Evolutionary conservation across 2,329 filamentous ascomycete species (phyloP).

Genomic region (Scleromitrula shiraiana): DNA sequence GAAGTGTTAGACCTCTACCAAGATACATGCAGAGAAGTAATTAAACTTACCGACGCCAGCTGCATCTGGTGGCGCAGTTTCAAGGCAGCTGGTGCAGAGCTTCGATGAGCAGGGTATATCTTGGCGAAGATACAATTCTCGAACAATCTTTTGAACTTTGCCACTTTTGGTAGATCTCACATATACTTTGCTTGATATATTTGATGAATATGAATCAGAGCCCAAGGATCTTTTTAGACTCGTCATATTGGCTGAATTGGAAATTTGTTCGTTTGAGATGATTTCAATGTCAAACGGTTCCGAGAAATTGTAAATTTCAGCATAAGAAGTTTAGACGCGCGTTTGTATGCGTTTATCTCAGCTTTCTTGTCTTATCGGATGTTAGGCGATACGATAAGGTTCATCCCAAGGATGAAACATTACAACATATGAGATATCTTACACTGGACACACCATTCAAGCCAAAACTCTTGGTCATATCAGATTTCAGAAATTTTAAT

Average conservation of each 20-base stretch:
- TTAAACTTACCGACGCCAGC: conserved; percentile 57
- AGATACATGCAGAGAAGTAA: background rate
- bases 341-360: background rate
- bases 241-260: conserved; percentile 40
- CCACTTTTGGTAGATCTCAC: conserved; percentile 90
- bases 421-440: conserved; percentile 1
- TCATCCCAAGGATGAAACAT: background rate
- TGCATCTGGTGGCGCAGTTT: conserved; percentile 70
- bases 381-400: background rate
- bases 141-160: conserved; percentile 97
- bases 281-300: background rate
- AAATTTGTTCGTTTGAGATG: conserved; percentile 8
- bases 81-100: conserved; percentile 70
- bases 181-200: conserved; percentile 91
- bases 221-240: conserved; percentile 54
- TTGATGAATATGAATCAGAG: conserved; percentile 51
- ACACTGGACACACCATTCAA: too few relatives aligned
- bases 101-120: conserved; percentile 96
- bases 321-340: conserved; percentile 7
- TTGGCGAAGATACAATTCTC: conserved; percentile 89
- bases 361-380: background rate
- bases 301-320: conserved; percentile 1
- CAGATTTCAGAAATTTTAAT: background rate
- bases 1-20: background rate
- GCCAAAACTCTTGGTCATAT: background rate